Base-by-base conservation (phyloP, 192 early-diverging fungal genomes). In the Coemansia nantahalensis region DNA sequence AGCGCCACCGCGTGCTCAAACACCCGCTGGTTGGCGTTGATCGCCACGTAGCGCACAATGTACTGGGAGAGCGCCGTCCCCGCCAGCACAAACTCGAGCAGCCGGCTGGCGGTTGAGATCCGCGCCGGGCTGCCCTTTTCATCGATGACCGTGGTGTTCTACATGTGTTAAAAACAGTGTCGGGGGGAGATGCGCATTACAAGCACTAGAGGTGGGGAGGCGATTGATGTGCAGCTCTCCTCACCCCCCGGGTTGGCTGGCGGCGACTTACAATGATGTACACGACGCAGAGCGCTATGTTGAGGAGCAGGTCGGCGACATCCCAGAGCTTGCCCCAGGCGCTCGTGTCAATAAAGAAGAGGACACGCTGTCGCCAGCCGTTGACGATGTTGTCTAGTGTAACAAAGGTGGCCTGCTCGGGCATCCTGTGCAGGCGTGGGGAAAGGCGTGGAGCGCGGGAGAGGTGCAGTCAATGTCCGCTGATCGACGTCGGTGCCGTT, bases 301-400 rank as follows among this genome's bases (percentile, higher is more conserved):
- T 74, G 8, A 74, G 45, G 13, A 55, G 5, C 31, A 68, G 65
- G 32, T 79, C 77, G 0, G 56, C 13, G 11, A 65, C 14, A 14
- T 74, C 77, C 77, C 77, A 79, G 39, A 79, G 44, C 11, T 55
- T 34, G 5, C 77, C 77, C 65, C 65, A 66, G 21, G 64, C 40
- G 9, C 61, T 65, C 2, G 64, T 72, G 45, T 79, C 77, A 4
- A 79, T 55, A 36, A 55, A 65, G 39, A 73, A 79, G 10, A 66
- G 33, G 13, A 67, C 48, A 2, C 61, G 54, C 42, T 72, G 62
- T 9, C 72, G 60, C 72, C 72, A 76, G 19, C 72, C 62, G 19
- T 74, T 74, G 37, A 74, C 70, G 19, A 74, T 45, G 18, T 46
- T 74, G 51, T 74, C 70, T 18, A 74, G 44, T 1, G 58, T 54